phyloP scores from a whole-genome alignment of 2,329 filamentous ascomycete species.

The Fusarium metavorans region DNA sequence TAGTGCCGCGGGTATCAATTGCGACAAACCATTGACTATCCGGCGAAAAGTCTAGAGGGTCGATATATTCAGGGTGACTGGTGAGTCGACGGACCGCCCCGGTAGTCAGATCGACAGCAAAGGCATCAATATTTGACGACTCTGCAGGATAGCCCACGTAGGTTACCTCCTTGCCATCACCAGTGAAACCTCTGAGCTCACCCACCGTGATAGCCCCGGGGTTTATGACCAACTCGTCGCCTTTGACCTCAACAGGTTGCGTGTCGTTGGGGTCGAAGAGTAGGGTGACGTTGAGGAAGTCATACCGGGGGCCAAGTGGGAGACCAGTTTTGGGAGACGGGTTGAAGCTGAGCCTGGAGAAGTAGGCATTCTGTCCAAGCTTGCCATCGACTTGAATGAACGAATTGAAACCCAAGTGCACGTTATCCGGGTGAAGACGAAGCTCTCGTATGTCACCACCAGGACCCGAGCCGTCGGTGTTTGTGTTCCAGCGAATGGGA shows the following conservation, averaged over 20 bases:
- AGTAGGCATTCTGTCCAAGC: not conserved
- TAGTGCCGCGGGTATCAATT: not conserved
- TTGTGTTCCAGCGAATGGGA: slow-evolving; percentile 26
- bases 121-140: not conserved
- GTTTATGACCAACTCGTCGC: not conserved
- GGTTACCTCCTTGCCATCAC: not conserved
- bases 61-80: not conserved
- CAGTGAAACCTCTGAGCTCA: not conserved
- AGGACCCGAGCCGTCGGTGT: slow-evolving; percentile 43
- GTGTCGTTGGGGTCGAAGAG: not conserved
- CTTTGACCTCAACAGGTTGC: not conserved
- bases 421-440: slow-evolving; percentile 58
- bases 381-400: not conserved
- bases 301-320: not conserved
- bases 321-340: not conserved
- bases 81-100: not conserved
- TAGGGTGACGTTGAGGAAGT: not conserved
- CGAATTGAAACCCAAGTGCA: slow-evolving; percentile 47
- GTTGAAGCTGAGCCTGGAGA: not conserved
- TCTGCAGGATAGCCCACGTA: not conserved
- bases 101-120: not conserved
- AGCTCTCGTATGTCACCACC: slow-evolving; percentile 55
- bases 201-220: not conserved
- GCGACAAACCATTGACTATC: not conserved
- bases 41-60: not conserved